Evolutionary conservation across 768 basidiomycete genomes (phyloP), one percentile per base, ranked within the genome.

Genomic region (Lactarius pseudohatsudake): DNA sequence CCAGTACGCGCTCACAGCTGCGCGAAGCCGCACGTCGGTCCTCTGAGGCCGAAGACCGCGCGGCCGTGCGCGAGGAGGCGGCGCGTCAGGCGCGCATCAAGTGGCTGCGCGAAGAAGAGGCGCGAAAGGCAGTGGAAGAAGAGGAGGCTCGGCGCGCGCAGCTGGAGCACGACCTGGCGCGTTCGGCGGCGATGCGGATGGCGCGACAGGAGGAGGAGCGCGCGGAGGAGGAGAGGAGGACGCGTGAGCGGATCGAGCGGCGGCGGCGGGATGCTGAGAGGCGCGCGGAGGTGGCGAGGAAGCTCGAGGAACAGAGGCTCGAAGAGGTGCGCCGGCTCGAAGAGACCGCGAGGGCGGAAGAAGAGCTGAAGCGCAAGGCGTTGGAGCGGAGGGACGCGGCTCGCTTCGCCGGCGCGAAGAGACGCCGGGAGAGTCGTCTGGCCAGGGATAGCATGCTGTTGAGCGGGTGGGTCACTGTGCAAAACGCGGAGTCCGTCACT

Each of bases 381-480:
- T 30, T 28, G 32, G 60, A 57, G 30, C 45, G 59, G n/a, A 61
- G 57, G 38, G 55, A 61, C 59, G 64, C 60, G 0, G 64, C 67
- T 28, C 67, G 67, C 20, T 10, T 11, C 16, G 59, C 64, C 6
- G 67, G 65, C 32, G 47, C 30, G 5, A 61, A 68, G 59, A 66
- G 55, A 43, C 67, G 67, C 15, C 26, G 59, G 40, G 66, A 69
- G 53, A 68, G 64, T 10, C 65, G 36, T 10, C 5, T 59, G 40
- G 50, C 59, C 1, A 47, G 56, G 6, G 66, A 45, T 5, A 41
- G 59, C 34, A 11, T 68, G 38, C 50, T 68, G 28, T 41, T 68
- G 66, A 60, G 43, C 34, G 69, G 69, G 36, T 69, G 69, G 69
- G 62, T 68, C 58, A 68, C 69, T 4, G 66, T 68, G 59, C 69